Evolutionary conservation across 2,329 filamentous ascomycete species (phyloP).

Genomic region (Neophaeococcomyces mojaviensis): DNA sequence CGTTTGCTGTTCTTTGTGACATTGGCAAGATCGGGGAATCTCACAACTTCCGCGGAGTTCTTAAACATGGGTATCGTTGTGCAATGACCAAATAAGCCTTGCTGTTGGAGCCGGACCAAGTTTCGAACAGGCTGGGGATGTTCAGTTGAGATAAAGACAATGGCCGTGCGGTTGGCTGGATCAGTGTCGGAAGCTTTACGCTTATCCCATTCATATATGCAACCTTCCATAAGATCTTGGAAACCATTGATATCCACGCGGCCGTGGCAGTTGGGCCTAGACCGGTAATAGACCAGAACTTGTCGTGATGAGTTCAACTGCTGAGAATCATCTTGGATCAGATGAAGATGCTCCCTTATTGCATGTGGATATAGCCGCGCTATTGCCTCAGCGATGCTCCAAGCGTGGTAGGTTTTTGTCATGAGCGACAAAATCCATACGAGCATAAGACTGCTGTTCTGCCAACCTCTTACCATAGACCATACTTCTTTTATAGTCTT

Average conservation of each 20-base stretch:
- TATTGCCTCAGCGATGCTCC: background rate
- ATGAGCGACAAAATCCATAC: slow-evolving; percentile 1
- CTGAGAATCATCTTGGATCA: background rate
- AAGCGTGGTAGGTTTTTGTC: background rate
- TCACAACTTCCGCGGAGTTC: too few species aligned
- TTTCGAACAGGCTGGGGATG: too few species aligned
- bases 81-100: too few species aligned
- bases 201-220: background rate
- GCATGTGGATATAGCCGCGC: background rate
- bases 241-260: slow-evolving; percentile 1
- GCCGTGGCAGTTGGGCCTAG: background rate
- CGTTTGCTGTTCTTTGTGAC: too few species aligned
- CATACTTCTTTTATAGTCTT: background rate
- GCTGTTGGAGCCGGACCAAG: too few species aligned
- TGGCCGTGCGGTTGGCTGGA: too few species aligned
- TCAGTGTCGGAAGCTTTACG: background rate
- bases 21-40: too few species aligned
- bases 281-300: background rate
- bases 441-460: background rate
- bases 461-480: background rate
- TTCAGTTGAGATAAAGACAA: too few species aligned
- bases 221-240: background rate
- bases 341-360: background rate
- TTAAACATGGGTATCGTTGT: too few species aligned
- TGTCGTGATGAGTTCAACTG: background rate